Conservation (phyloP, 495 filamentous ascomycete species). For the Letharia lupina region DNA sequence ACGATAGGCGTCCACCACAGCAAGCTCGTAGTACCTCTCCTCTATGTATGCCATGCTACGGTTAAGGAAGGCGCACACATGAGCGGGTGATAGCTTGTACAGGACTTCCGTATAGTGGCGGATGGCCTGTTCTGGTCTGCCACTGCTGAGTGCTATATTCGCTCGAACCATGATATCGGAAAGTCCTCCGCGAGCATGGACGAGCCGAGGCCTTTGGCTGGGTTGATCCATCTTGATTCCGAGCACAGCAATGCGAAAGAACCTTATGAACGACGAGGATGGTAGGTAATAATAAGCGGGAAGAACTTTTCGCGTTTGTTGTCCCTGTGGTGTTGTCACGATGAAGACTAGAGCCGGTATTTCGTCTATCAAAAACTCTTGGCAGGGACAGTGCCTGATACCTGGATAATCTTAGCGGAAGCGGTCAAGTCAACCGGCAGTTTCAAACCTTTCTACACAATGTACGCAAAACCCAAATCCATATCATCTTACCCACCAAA, state of each 20-base stretch:
- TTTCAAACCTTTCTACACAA: neutral
- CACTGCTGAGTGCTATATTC: conserved; percentile 15
- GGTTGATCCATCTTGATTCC: neutral
- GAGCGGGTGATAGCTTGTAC: conserved; percentile 21
- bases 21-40: conserved; percentile 25
- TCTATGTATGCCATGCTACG: conserved; percentile 28
- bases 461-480: neutral
- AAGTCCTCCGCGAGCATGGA: neutral
- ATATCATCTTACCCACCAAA: neutral
- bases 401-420: too few relatives aligned
- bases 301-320: neutral
- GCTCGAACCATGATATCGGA: conserved; percentile 15
- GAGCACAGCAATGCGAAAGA: neutral
- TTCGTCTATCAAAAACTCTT: neutral
- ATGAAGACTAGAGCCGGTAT: neutral
- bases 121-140: conserved; percentile 17
- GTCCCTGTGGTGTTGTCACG: neutral
- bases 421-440: neutral
- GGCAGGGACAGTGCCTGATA: neutral
- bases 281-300: neutral
- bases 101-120: conserved; percentile 26
- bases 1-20: conserved; percentile 28
- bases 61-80: conserved; percentile 30
- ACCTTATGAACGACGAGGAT: neutral
- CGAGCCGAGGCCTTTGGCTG: neutral